These are phyloP conservation scores for Tolypocladium capitatum DNA, from an alignment of 2,329 filamentous ascomycete genomes.

Conservation along the genomic window DNA sequence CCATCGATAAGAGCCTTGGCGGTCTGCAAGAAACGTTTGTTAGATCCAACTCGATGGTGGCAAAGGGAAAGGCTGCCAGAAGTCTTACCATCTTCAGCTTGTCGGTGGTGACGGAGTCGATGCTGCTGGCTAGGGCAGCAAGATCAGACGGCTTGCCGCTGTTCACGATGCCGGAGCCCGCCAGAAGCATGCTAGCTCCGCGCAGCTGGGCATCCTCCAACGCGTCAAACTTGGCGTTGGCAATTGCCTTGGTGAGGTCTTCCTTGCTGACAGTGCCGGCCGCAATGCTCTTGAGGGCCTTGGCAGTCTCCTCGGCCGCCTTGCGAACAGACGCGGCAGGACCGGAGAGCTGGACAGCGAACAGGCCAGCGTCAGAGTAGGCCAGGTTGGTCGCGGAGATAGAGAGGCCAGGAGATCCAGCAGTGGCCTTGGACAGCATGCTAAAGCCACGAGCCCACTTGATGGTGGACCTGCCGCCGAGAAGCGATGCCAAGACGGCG, in stretches of 20 bases:
- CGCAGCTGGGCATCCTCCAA: constrained; percentile 71
- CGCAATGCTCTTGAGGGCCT: constrained; percentile 69
- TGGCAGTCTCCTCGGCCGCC: constrained; percentile 64
- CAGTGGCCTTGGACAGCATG: constrained; percentile 67
- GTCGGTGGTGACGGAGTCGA: constrained; percentile 71
- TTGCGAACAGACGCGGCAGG: constrained; percentile 57
- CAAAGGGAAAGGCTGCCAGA: constrained; percentile 6
- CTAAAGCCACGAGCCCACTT: constrained; percentile 96
- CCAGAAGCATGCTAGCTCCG: constrained; percentile 64
- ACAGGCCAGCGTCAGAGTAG: constrained; percentile 89
- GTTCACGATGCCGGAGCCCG: constrained; percentile 72
- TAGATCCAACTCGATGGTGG: constrained; percentile 9
- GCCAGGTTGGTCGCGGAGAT: constrained; percentile 64
- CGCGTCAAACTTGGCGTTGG: constrained; percentile 85
- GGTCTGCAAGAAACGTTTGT: constrained; percentile 39
- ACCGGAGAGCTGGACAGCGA: constrained; percentile 72
- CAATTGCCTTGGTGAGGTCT: constrained; percentile 80
- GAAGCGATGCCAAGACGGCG: constrained; percentile 72
- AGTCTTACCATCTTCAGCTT: constrained; percentile 70
- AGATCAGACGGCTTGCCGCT: constrained; percentile 75
- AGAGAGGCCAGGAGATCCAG: constrained; percentile 50
- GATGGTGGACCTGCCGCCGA: constrained; percentile 81
- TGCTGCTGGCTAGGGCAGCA: constrained; percentile 61
- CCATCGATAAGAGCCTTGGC: constrained; percentile 77
- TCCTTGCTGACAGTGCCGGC: constrained; percentile 66